Base-by-base conservation (phyloP, 225 moss, liverwort and hornwort species). In the Marchantia polymorpha region DNA sequence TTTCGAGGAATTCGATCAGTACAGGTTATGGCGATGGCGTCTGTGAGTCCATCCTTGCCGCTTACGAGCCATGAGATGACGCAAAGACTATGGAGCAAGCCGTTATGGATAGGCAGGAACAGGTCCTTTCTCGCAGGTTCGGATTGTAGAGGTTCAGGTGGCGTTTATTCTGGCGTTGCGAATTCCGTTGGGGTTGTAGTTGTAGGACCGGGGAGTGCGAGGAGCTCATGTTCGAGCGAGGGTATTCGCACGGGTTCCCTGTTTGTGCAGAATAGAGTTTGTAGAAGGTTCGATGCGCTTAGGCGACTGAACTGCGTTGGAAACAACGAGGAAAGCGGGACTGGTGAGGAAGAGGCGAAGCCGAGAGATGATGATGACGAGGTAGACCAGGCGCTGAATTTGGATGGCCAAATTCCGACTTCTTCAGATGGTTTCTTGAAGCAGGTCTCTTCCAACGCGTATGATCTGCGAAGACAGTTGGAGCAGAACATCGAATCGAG, bases 401-500 rank as follows among this genome's bases (percentile, higher is more conserved):
- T 88, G 79, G 85, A 88, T 39, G 88, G 86, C 59, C 59, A 80
- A 84, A 88, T 88, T 58, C 88, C 88, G 7, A 80, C 83, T 8
- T 83, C 85, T 10, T 85, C 88, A 17, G 88, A 85, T 56, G 84
- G 84, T 17, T 88, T 88, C 58, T 65, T 88, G 1, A 88, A 85
- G 64, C 83, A 83, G 64, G 88, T 88, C 15, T 86, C 88, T 14
- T 88, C 88, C 5, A 74, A 82, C 64, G 85, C 88, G 2, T 88
- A 88, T 39, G 88, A 88, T 48, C 64, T 88, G 77, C 88, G 88
- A 46, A 82, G 88, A 64, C 85, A 88, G 58, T 81, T 88, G 60
- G 85, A 88, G 83, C 88, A 88, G 66, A 88, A 83, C 66, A 84
- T 88, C 30, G 88, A 88, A 75, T 74, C 85, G 25, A 86, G 86